These are phyloP conservation scores for Parmales sp. DNA, from an alignment of 108 stramenopile genomes.

Conservation along the genomic window DNA sequence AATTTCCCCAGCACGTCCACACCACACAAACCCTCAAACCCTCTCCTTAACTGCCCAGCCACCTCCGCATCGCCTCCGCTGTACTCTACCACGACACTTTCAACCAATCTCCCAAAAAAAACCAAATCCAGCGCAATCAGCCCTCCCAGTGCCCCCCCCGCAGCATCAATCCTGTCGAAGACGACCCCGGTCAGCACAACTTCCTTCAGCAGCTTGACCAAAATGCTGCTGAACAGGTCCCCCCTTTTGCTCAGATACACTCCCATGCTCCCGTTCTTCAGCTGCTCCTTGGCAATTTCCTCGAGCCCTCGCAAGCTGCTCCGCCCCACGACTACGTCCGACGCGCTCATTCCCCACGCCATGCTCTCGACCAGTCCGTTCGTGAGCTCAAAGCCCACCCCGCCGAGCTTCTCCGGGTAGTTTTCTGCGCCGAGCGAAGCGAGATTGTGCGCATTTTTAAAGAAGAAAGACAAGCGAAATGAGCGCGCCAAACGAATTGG, in stretches of 20 bases:
- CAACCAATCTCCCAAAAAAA: too few species aligned
- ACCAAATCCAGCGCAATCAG: conserved; percentile 53
- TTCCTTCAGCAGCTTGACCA: conserved; percentile 37
- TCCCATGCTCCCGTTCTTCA: conserved; percentile 26
- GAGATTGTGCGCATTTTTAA: too few species aligned
- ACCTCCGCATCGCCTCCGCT: too few species aligned
- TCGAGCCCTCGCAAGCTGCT: conserved; percentile 57
- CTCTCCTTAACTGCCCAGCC: too few species aligned
- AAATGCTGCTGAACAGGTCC: neutral
- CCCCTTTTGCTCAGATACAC: conserved; percentile 36
- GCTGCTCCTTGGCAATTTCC: conserved; percentile 52
- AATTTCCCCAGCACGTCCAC: too few species aligned
- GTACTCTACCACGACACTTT: too few species aligned
- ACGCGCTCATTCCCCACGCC: conserved; percentile 70
- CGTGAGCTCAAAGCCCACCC: conserved; percentile 63
- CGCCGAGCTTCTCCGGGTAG: conserved; percentile 61
- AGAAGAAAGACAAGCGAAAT: too few species aligned
- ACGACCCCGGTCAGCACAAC: conserved; percentile 54
- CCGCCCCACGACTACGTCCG: conserved; percentile 55
- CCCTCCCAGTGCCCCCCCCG: conserved; percentile 48
- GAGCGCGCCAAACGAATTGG: too few species aligned
- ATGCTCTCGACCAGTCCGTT: conserved; percentile 64
- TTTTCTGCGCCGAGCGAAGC: too few species aligned
- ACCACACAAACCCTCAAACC: too few species aligned
- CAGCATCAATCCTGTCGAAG: conserved; percentile 66